phyloP scores from a whole-genome alignment of 345 rosid species.

The Bretschneidera sinensis region DNA sequence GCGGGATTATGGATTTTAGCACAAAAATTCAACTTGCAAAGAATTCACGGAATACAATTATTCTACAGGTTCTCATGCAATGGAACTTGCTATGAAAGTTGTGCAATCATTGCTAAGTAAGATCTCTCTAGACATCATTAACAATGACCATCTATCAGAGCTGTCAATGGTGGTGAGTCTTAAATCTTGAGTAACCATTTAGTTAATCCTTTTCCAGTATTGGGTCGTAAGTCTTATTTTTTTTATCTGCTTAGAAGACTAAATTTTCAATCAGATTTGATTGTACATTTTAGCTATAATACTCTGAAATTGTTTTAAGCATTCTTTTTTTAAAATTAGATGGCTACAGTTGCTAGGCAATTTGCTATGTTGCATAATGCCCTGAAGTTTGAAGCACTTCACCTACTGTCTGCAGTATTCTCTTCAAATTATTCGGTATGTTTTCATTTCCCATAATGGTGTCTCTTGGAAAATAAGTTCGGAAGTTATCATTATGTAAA shows the following conservation, averaged over 20 bases:
- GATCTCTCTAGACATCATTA: conserved; percentile 34
- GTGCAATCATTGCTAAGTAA: conserved; percentile 50
- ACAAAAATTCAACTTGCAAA: not conserved
- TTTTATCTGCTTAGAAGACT: not conserved
- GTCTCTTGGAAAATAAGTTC: not conserved
- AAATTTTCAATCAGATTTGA: not conserved
- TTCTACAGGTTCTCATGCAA: conserved; percentile 60
- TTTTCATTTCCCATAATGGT: conserved; percentile 1
- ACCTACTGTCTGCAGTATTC: conserved; percentile 65
- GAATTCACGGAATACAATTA: conserved; percentile 3
- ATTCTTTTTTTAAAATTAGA: conserved; percentile 33
- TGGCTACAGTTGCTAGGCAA: conserved; percentile 50
- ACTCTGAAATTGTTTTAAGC: not conserved
- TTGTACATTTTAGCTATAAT: not conserved
- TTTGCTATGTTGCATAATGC: conserved; percentile 80
- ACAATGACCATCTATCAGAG: conserved; percentile 35
- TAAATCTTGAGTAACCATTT: conserved; percentile 6
- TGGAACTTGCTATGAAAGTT: conserved; percentile 72
- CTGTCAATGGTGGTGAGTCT: conserved; percentile 60
- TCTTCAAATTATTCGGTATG: conserved; percentile 56
- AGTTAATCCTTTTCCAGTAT: not conserved
- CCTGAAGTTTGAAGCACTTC: conserved; percentile 80
- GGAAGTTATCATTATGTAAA: not conserved
- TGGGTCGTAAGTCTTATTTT: too few species aligned
- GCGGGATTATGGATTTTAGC: too few species aligned